Percentiles rank a stretch among this genome's conserved stretches.
These are phyloP conservation scores for Suillus clintonianus DNA, from an alignment of 768 basidiomycete genomes.

Conservation along the genomic window DNA sequence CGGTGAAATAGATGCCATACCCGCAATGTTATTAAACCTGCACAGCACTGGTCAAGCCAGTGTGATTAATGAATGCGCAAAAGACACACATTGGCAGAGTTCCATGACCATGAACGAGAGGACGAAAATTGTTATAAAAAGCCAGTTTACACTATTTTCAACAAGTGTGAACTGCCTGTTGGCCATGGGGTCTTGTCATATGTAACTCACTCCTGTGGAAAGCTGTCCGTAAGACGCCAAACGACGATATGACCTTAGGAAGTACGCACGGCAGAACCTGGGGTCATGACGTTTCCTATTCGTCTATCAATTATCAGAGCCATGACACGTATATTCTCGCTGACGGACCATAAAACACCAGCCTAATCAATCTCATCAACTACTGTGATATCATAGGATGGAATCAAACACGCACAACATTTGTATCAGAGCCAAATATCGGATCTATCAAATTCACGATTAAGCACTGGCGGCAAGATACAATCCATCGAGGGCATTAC, in stretches of 20 bases:
- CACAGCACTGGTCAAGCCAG: neutral
- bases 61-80: neutral
- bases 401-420: neutral
- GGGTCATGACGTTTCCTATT: neutral
- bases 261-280: neutral
- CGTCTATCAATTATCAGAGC: neutral
- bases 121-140: neutral
- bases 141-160: neutral
- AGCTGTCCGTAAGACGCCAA: neutral
- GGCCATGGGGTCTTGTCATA: neutral
- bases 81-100: slow-evolving; percentile 19
- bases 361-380: neutral
- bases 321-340: neutral
- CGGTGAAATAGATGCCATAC: slow-evolving; percentile 21
- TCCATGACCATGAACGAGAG: neutral
- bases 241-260: neutral
- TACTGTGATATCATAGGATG: neutral
- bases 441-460: neutral
- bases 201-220: neutral
- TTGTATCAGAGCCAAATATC: neutral
- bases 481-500: neutral
- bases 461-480: neutral
- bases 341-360: neutral
- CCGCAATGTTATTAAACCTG: slow-evolving; percentile 17
- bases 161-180: neutral